Evolutionary conservation across 2,329 filamentous ascomycete species (phyloP).

Genomic region (Paramyrothecium sp.): DNA sequence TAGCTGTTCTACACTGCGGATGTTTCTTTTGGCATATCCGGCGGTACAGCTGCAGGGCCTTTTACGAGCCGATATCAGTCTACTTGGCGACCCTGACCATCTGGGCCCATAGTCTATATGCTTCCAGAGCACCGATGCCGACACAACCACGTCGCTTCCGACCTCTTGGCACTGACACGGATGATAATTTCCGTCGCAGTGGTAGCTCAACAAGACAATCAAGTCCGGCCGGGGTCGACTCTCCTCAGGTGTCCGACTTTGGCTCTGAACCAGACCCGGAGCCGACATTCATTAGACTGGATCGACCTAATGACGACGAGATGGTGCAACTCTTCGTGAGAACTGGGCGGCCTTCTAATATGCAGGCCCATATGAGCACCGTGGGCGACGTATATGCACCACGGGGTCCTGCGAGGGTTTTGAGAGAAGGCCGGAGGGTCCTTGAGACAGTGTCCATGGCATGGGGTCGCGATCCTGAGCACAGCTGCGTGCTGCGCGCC

Average conservation of each 20-base stretch:
- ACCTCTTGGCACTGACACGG: too few species aligned
- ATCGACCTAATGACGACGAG: constrained; percentile 56
- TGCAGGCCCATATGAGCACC: constrained; percentile 49
- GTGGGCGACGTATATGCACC: constrained; percentile 45
- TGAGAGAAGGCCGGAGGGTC: constrained; percentile 17
- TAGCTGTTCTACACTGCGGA: constrained; percentile 42
- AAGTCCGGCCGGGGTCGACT: neutral
- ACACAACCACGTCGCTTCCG: too few species aligned
- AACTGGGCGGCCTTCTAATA: constrained; percentile 34
- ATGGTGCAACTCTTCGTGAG: constrained; percentile 55
- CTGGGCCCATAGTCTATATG: constrained; percentile 35
- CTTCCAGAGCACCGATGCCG: neutral
- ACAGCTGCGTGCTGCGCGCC: too few species aligned
- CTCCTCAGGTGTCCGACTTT: constrained; percentile 3
- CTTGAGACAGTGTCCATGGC: constrained; percentile 11
- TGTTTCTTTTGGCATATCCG: constrained; percentile 44
- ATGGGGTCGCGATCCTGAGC: constrained; percentile 11
- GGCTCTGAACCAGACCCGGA: constrained; percentile 7
- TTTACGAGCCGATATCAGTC: constrained; percentile 36
- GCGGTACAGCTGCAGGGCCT: constrained; percentile 37
- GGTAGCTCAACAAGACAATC: too few species aligned
- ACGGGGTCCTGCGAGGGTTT: constrained; percentile 13
- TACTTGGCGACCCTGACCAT: constrained; percentile 35
- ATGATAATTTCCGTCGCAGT: too few species aligned
- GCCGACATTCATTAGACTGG: constrained; percentile 48